Evolutionary conservation across 805 yeast genomes (phyloP).

Genomic region (Metschnikowia lachancei): DNA sequence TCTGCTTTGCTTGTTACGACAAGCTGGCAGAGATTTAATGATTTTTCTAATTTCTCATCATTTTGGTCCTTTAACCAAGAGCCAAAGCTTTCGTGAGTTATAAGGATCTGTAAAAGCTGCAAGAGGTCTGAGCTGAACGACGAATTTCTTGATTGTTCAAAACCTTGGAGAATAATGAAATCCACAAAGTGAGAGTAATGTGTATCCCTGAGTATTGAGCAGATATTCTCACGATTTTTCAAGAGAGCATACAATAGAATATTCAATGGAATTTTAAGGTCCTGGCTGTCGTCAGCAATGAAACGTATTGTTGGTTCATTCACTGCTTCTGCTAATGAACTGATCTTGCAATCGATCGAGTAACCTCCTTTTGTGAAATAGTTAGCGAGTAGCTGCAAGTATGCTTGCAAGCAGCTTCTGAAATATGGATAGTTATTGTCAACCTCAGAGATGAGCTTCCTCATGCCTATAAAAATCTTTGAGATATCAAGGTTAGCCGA

Average conservation of each 20-base stretch:
- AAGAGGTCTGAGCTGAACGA: slow-evolving; percentile 4
- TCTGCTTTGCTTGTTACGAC: slow-evolving; percentile 37
- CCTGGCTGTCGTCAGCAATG: background rate
- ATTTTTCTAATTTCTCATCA: background rate
- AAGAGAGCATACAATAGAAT: slow-evolving; percentile 6
- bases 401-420: slow-evolving; percentile 12
- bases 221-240: background rate
- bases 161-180: slow-evolving; percentile 7
- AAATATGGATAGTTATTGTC: slow-evolving; percentile 1
- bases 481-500: slow-evolving; percentile 13
- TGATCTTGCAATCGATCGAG: background rate
- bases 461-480: slow-evolving; percentile 10
- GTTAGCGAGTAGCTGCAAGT: slow-evolving; percentile 18
- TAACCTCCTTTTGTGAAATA: slow-evolving; percentile 1
- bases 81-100: slow-evolving; percentile 8
- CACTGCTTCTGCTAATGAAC: slow-evolving; percentile 2
- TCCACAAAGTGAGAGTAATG: slow-evolving; percentile 1
- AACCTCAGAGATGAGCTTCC: slow-evolving; percentile 7
- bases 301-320: slow-evolving; percentile 1
- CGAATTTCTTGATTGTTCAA: background rate
- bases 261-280: slow-evolving; percentile 11
- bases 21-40: slow-evolving; percentile 17
- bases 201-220: background rate
- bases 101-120: slow-evolving; percentile 6
- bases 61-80: slow-evolving; percentile 2